Evolutionary conservation across 2,329 filamentous ascomycete species (phyloP), one percentile per base, ranked within the genome.

Genomic region (Talaromyces piceae): DNA sequence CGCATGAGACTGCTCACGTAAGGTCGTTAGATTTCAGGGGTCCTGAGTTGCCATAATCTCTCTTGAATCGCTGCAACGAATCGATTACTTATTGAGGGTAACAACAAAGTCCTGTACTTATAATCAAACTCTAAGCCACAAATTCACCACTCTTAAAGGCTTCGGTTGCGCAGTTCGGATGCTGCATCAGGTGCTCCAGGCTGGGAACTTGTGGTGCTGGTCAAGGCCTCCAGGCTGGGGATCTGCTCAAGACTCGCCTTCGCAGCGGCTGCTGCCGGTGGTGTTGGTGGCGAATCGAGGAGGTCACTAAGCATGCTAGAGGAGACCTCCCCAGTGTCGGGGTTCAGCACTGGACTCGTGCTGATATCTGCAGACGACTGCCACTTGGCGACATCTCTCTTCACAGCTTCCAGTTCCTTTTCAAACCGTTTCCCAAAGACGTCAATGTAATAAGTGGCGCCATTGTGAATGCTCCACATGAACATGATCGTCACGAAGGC

Each of bases 401-500:
- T 91, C 72, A 98, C 80, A 48, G 85, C 80, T 66, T 98, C 91
- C 11, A 98, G 77, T 68, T 98, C 93, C 65, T 91, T 95, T 74
- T 98, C 89, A 76, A 98, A 97, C 2, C 91, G 83, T 62, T 88
- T 95, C 49, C 94, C 93, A 66, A 97, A 98, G 1, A 97, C 88
- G 61, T 98, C 93, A 63, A 98, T 97, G 70, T 98, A 98, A 69
- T 87, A 98, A 0, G 91, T 97, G 16, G 93, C 89, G 27, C 93
- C 93, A 61, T 98, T 98, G 74, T 96, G 94, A 51, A 96, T 86
- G 60, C 88, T 94, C 90, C 91, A 96, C 41, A 82, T 77, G 64
- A 98, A 97, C n/a, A 98, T 83, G 2, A 81, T 72, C 50, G 85
- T 76, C 43, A 98, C 76, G 70, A 96, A 98, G 0, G 67, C 58